Percentiles rank a stretch among this genome's conserved stretches.
Evolutionary conservation across 140 eudicot species (phyloP).

Genomic region (Bidens hawaiensis): DNA sequence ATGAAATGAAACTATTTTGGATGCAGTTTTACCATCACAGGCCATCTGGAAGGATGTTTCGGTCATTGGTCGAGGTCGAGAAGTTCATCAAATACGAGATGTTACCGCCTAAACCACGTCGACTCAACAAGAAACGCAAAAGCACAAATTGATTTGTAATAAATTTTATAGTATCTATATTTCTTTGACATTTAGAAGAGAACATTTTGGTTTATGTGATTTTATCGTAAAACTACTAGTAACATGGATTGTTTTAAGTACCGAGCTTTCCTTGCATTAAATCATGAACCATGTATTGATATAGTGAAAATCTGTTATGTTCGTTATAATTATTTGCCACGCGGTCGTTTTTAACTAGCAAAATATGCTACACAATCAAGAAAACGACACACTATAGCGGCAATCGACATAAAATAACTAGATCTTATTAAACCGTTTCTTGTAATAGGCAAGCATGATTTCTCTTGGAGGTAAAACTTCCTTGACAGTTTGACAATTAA

Average conservation of each 20-base stretch:
- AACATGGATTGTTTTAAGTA: constrained; percentile 7
- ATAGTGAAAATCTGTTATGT: too few relatives aligned
- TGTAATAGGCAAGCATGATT: not conserved
- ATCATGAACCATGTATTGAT: not conserved
- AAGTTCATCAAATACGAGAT: constrained; percentile 37
- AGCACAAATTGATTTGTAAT: not conserved
- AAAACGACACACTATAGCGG: too few relatives aligned
- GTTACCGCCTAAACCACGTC: constrained; percentile 30
- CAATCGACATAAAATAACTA: too few relatives aligned
- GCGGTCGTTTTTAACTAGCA: too few relatives aligned
- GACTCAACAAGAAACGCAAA: constrained; percentile 17
- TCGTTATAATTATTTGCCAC: too few relatives aligned
- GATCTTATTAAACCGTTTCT: not conserved
- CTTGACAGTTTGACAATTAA: not conserved
- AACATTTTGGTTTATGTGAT: not conserved
- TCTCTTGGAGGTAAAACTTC: constrained; percentile 1
- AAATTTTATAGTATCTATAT: not conserved
- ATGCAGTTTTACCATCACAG: constrained; percentile 39
- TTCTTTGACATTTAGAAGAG: not conserved
- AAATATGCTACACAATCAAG: too few relatives aligned
- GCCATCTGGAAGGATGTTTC: constrained; percentile 36
- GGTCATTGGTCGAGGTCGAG: constrained; percentile 37
- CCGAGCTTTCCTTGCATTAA: not conserved
- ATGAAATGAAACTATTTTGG: not conserved
- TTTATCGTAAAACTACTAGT: not conserved